Conservation (phyloP, 768 basidiomycete species). For the Mycena sanguinolenta region DNA sequence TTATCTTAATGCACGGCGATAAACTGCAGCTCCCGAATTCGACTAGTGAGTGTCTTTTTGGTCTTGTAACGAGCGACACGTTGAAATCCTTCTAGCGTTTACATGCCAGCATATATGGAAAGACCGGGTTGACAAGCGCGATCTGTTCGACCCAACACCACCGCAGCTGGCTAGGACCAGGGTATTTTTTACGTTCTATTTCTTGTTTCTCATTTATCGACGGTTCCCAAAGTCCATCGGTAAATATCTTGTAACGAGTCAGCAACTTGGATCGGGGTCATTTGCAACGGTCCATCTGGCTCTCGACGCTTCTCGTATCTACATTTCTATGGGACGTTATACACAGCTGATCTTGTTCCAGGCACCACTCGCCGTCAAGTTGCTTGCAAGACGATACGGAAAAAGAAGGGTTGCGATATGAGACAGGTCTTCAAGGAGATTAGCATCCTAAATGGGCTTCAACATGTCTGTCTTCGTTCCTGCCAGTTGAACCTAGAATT, state of each 20-base stretch:
- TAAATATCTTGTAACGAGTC: slow-evolving; percentile 79
- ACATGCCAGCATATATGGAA: slow-evolving; percentile 73
- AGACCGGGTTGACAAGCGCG: slow-evolving; percentile 63
- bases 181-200: slow-evolving; percentile 6
- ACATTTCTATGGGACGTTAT: background rate
- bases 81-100: slow-evolving; percentile 62
- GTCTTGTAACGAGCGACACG: background rate
- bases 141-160: slow-evolving; percentile 74
- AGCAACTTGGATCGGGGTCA: slow-evolving; percentile 84
- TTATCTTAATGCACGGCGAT: slow-evolving; percentile 86
- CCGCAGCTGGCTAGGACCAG: slow-evolving; percentile 63
- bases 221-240: slow-evolving; percentile 67
- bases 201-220: background rate
- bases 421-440: slow-evolving; percentile 84
- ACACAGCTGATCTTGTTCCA: background rate
- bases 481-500: background rate
- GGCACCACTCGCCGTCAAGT: slow-evolving; percentile 69
- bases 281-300: slow-evolving; percentile 89
- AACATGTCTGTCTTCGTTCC: slow-evolving; percentile 64
- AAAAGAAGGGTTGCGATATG: slow-evolving; percentile 69
- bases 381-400: slow-evolving; percentile 86
- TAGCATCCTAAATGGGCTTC: slow-evolving; percentile 74
- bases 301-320: slow-evolving; percentile 64
- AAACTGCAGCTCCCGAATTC: slow-evolving; percentile 76
- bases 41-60: slow-evolving; percentile 56